These are phyloP conservation scores for Stentor coeruleus DNA, from an alignment of 73 alveolate species.

Conservation along the genomic window DNA sequence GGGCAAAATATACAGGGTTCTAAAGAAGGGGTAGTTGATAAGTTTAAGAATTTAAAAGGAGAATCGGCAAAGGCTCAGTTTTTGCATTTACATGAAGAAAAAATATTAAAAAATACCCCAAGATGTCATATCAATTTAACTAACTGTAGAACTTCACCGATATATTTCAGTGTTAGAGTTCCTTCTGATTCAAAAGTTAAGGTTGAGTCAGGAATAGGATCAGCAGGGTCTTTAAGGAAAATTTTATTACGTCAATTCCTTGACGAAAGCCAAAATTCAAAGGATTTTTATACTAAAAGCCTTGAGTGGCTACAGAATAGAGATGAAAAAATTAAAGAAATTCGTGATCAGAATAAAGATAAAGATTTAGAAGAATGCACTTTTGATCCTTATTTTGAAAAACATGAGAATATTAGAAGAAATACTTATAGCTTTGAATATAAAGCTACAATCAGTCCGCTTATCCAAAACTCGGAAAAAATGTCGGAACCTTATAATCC, in stretches of 20 bases:
- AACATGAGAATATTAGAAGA: neutral
- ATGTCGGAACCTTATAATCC: neutral
- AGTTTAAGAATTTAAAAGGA: no score
- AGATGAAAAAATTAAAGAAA: neutral
- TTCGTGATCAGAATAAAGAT: neutral
- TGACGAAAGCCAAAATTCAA: neutral
- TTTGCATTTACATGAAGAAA: neutral
- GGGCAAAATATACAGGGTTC: no score
- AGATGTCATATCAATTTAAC: neutral
- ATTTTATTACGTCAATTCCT: no score
- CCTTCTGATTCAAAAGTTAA: neutral
- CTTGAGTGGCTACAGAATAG: neutral
- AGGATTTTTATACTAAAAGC: neutral
- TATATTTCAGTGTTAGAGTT: neutral
- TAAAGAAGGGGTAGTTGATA: no score
- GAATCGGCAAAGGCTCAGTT: neutral
- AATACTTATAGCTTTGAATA: neutral
- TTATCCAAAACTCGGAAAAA: neutral
- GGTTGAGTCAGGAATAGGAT: neutral
- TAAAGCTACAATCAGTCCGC: neutral
- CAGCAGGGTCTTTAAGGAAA: neutral
- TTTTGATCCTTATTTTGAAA: neutral
- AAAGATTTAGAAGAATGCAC: neutral
- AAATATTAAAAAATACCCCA: neutral
- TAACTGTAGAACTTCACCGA: neutral